These are phyloP conservation scores for Beverwykella pulmonaria DNA, from an alignment of 495 filamentous ascomycete genomes.

Conservation along the genomic window DNA sequence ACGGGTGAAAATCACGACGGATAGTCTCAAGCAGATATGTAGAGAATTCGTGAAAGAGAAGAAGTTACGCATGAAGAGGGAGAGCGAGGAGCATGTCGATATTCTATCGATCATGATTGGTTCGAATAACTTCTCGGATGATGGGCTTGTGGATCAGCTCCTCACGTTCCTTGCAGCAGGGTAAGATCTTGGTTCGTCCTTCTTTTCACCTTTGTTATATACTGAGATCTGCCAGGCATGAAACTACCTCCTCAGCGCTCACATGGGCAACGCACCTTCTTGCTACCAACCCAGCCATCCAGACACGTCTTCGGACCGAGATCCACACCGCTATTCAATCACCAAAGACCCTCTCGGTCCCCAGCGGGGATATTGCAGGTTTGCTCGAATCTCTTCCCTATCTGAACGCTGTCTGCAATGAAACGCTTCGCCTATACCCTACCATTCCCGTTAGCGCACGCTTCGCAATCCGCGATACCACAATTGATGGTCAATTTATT, in stretches of 20 bases:
- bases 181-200: constrained; percentile 38
- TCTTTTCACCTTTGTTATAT: neutral
- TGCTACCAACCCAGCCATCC: constrained; percentile 51
- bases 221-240: constrained; percentile 44
- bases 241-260: constrained; percentile 58
- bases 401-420: constrained; percentile 56
- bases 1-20: constrained; percentile 31
- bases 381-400: constrained; percentile 56
- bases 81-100: constrained; percentile 35
- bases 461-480: constrained; percentile 52
- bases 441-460: constrained; percentile 57
- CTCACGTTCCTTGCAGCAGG: constrained; percentile 59
- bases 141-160: constrained; percentile 58
- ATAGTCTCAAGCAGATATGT: constrained; percentile 34
- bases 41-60: constrained; percentile 42
- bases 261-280: constrained; percentile 59
- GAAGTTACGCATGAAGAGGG: constrained; percentile 42
- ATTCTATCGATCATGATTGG: constrained; percentile 44
- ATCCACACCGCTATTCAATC: constrained; percentile 50
- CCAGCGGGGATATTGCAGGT: constrained; percentile 33
- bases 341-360: neutral
- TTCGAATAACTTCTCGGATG: constrained; percentile 52
- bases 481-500: constrained; percentile 40
- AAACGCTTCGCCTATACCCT: constrained; percentile 46
- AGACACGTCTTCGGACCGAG: constrained; percentile 53